Base-by-base conservation (phyloP, 352 stramenopile genomes). In the Phytophthora rubi region DNA sequence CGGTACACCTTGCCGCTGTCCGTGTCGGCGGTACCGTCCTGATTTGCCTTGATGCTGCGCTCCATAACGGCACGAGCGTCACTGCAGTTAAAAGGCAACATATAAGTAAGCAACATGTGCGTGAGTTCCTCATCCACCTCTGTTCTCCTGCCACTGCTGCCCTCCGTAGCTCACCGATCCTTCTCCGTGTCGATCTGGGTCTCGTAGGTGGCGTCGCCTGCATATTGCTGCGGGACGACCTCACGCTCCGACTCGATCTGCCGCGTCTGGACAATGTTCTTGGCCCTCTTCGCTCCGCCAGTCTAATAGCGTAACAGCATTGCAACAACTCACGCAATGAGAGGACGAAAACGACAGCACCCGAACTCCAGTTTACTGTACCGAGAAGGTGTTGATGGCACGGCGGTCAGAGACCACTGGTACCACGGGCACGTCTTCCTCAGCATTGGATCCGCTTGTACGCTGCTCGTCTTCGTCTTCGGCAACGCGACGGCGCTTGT, bases 181-280 rank as follows among this genome's bases (percentile, higher is more conserved):
- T 80, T 89, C 63, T 83, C 86, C 45, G 88, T 95, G 71, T 95
- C 88, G 49, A 95, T 95, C 71, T 95, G 84, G 13, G 68, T 85
- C 72, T 95, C 88, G 62, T 95, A 94, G 35, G 88, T 95, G 56
- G 88, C 88, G 51, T 93, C 88, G 13, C 88, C 88, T 26, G 88
- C 88, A 72, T 94, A 95, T 48, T 88, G 70, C 59, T 94, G 83
- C 23, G 84, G 88, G 16, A 94, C 86, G 49, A 93, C 81, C 68
- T 95, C 79, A 32, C 88, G 88, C 67, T 82, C 80, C 2, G 88
- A 95, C 65, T 88, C 80, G 68, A 94, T 78, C 28, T 85, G 72
- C 32, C 58, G 77, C 18, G 71, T 77, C 56, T 92, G 75, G 30
- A 94, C 72, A 49, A 88, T 71, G 53, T 92, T 92, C 59, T 86